Evolutionary conservation across 1,284 basidiomycete genomes (phyloP), one percentile per base, ranked within the genome.

Genomic region (Sporisorium sorghi): DNA sequence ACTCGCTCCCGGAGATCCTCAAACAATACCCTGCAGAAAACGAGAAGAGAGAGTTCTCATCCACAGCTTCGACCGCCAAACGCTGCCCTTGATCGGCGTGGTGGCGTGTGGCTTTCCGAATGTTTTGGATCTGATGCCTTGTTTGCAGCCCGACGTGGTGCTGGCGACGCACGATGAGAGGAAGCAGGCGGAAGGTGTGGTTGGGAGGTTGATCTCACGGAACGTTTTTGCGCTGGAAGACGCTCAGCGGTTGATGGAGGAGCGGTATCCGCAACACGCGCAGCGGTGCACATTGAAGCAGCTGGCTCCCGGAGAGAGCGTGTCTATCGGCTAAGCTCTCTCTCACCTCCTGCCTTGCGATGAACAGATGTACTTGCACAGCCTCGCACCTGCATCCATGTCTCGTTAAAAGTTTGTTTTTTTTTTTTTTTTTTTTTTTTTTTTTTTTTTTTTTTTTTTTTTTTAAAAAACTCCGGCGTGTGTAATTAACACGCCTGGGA

Each of bases 21-120:
- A 19, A 32, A 8, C 17, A 30, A 14, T 2, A 43, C 37, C 17
- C 9, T 5, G 2, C 32, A 3, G 37, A 39, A 10, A 12, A 9
- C 21, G 6, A 17, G 37, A 21, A 8, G 28, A 50, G 4, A 32
- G 57, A 12, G 39, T 75, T 14, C 47, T 75, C 14, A 49, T 75
- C 32, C 73, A 75, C 50, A 67, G 67, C 58, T 75, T 75, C 28
- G 67, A 75, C 46, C 51, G 64, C 5, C 73, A 75, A 39, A 61
- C 60, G 3, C 58, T 75, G 11, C 73, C 73, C 0, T 9, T 63
- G n/a, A 60, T 75, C 46, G 73, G 73, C 11, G 37, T 30, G 2
- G 68, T 75, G 0, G 56, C 73, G 0, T 71, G 63, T 17, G 73
- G 68, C 2, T 60, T 71, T 8, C 73, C 68, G 14, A 75, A 75